Base-by-base conservation (phyloP, 805 yeast species). In the Starmerella khaoyaiensis region DNA sequence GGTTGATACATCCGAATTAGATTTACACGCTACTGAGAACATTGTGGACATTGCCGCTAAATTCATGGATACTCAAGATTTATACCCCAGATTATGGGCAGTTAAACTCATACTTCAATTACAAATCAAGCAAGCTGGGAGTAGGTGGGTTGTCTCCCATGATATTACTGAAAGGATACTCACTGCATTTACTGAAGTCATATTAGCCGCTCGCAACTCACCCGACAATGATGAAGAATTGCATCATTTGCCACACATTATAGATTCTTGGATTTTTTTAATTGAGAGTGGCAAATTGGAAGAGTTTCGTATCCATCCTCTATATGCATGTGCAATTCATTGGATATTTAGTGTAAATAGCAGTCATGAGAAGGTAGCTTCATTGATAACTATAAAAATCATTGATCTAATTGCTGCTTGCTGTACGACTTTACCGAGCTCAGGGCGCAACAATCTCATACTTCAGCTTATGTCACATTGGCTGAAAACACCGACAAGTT, bases 401-500 rank as follows among this genome's bases (percentile, higher is more conserved):
- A 33, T 33, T 9, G 8, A 18, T 11, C 22, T 42, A 7, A 17
- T 37, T 2, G 39, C 37, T 1, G 35, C 26, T 8, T 20, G 23
- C 4, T 42, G 30, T 21, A 12, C 25, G 5, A 25, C 25, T 5
- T 27, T 42, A 23, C 31, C 38, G 2, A 14, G 15, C 4, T 3
- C 14, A 1, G 29, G 31, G 2, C 35, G 37, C 16, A 38, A 42
- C 10, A 29, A 27, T 8, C 23, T 31, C 4, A 23, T 40, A 4
- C 39, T 36, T 27, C 44, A 42, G 10, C 20, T 37, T 1, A 22
- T 42, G 3, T 25, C 36, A 7, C 24, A 4, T 3, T 33, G 40
- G 41, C 23, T 37, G 20, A 21, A 22, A 14, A 10, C 4, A 18
- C 21, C 27, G 8, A n/a, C 15, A 16, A 1, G 2, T 21, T 5